These are phyloP conservation scores for Penicillium chermesinum DNA, from an alignment of 495 filamentous ascomycete species.

Conservation along the genomic window DNA sequence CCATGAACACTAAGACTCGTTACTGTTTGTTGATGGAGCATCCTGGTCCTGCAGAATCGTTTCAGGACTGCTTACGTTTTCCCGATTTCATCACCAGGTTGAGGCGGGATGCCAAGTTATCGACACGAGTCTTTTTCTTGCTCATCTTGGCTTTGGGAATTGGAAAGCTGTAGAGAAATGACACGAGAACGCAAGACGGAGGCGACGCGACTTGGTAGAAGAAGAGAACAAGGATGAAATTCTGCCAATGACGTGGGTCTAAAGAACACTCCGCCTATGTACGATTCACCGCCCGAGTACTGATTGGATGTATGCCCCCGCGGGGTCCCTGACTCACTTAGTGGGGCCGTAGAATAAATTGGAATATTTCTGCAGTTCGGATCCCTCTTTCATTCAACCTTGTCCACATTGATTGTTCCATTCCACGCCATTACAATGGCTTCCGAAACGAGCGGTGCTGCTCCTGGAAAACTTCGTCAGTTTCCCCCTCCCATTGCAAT, in stretches of 20 bases:
- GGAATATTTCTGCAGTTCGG: constrained; percentile 5
- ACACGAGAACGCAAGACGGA: constrained; percentile 4
- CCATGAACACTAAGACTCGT: constrained; percentile 58
- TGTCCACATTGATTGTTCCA: constrained; percentile 4
- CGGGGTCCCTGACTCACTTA: constrained; percentile 18
- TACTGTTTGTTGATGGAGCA: constrained; percentile 4
- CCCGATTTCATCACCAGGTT: constrained; percentile 97
- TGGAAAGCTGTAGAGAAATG: no score
- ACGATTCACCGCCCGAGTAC: constrained; percentile 4
- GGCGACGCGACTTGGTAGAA: background rate
- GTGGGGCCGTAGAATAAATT: background rate
- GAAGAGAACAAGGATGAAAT: constrained; percentile 1
- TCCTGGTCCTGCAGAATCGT: constrained; percentile 3
- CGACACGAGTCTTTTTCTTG: constrained; percentile 92
- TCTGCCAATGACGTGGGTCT: background rate
- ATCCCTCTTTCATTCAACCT: constrained; percentile 1
- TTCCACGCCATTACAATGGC: constrained; percentile 20
- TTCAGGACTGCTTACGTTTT: constrained; percentile 56
- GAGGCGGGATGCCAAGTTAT: constrained; percentile 85
- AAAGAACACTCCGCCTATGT: background rate
- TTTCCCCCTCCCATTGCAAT: constrained; percentile 17
- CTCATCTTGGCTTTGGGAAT: constrained; percentile 32
- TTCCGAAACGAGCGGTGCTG: constrained; percentile 18
- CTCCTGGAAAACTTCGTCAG: constrained; percentile 39
- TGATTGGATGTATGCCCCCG: constrained; percentile 3